phyloP scores from a whole-genome alignment of 2,329 filamentous ascomycete genomes.

The Calycina marina region DNA sequence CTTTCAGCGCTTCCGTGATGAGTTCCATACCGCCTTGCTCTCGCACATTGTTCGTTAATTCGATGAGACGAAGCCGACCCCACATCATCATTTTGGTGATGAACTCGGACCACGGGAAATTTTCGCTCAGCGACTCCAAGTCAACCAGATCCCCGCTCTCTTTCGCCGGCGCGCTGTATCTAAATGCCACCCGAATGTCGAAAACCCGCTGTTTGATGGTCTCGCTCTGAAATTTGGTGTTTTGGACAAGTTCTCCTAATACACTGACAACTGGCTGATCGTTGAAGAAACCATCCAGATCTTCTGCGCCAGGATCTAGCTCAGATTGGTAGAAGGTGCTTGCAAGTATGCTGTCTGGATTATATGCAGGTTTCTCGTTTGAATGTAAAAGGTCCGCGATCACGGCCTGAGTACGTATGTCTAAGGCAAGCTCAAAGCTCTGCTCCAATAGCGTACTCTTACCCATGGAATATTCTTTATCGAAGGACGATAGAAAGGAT shows the following conservation, averaged over 20 bases:
- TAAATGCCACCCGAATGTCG: conserved; percentile 24
- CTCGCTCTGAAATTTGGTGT: conserved; percentile 17
- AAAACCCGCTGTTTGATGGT: conserved; percentile 25
- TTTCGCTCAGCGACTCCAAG: conserved; percentile 27
- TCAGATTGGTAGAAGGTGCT: conserved; percentile 26
- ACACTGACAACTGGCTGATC: conserved; percentile 21
- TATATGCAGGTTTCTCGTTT: conserved; percentile 20
- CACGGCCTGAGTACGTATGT: conserved; percentile 39
- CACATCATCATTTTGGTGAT: conserved; percentile 30
- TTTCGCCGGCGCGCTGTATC: conserved; percentile 20
- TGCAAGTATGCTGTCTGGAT: conserved; percentile 26
- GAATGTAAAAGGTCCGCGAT: conserved; percentile 28
- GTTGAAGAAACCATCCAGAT: conserved; percentile 23
- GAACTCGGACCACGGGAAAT: conserved; percentile 36
- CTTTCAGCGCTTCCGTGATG: conserved; percentile 22
- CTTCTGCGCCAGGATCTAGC: conserved; percentile 10
- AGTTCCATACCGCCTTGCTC: conserved; percentile 27
- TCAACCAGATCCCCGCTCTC: conserved; percentile 22
- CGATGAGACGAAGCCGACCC: conserved; percentile 28
- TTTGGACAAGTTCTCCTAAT: conserved; percentile 16
- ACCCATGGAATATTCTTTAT: conserved; percentile 15
- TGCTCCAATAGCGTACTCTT: conserved; percentile 26
- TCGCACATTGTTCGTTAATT: conserved; percentile 29
- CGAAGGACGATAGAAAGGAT: conserved; percentile 23
- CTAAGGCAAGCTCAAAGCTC: conserved; percentile 34